Base-by-base conservation (phyloP, 2,329 filamentous ascomycete genomes). In the Neofusicoccum ribis region DNA sequence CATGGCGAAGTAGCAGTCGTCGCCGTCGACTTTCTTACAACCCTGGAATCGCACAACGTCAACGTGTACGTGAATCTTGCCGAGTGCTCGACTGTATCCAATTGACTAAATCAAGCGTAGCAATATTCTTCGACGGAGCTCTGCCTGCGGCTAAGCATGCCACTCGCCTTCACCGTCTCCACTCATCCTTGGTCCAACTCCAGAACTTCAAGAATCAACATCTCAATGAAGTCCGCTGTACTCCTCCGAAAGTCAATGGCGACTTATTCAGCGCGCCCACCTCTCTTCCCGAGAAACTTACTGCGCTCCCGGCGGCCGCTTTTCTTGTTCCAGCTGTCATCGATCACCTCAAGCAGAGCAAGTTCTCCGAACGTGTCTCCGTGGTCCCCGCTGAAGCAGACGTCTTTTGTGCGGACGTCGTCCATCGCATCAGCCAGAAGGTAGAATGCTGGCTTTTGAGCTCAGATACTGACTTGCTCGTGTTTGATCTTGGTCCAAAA, bases 301-400 rank as follows among this genome's bases (percentile, higher is more conserved):
- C 72, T 2, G 70, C 68, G 64, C 68, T 84, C 12, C 82, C 85
- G 1, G 83, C 86, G 1, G 86, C 83, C 67, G 83, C 88, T 0
- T 96, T 97, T 68, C 85, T 96, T 43, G 90, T 97, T 0, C 88
- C 92, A 2, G 86, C 90, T 2, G 83, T 94, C 5, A 85, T 93
- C 52, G 92, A 97, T 67, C 85, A 87, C 5, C 78, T 97, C 23
- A 75, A 76, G n/a, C 66, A 69, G 0, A 85, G 74, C 68, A 4
- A 71, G 67, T 66, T 72, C 82, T 50, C 81, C 80, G 8, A 72
- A 2, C 70, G 78, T 5, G 83, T 82, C 0, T 78, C 82, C 27
- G 82, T 95, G 12, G 89, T 96, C 0, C 88, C 92, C 0, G 93
- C 91, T 0, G 94, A 98, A 77, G 94, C 94, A 1, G 94, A 98